Conservation (phyloP, 2,329 filamentous ascomycete species). For the Cercospora brassicicola region DNA sequence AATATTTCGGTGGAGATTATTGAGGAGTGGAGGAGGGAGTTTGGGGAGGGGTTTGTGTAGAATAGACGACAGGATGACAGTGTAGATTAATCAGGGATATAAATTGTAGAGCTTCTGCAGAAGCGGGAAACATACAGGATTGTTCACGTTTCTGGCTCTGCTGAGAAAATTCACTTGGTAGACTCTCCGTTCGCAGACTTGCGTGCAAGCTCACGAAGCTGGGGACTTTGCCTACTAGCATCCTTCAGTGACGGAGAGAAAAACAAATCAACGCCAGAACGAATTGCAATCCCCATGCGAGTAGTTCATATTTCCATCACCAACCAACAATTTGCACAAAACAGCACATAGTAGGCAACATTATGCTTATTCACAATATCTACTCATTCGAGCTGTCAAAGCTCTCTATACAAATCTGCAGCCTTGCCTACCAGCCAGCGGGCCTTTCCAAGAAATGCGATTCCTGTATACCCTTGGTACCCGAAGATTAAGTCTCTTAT, state of each 20-base stretch:
- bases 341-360: not conserved
- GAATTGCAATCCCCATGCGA: not conserved
- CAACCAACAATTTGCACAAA: not conserved
- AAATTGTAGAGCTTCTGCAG: too few species aligned
- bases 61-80: not conserved
- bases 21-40: slow-evolving; percentile 48
- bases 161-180: too few species aligned
- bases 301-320: not conserved
- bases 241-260: too few species aligned
- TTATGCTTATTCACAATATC: not conserved
- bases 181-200: too few species aligned
- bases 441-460: not conserved
- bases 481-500: not conserved
- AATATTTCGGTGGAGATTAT: slow-evolving; percentile 54
- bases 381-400: not conserved
- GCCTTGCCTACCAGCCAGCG: not conserved
- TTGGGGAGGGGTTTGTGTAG: not conserved
- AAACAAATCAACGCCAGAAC: too few species aligned
- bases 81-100: too few species aligned
- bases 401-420: not conserved
- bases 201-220: too few species aligned
- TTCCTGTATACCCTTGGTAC: not conserved
- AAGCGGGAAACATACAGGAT: too few species aligned
- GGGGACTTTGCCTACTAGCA: too few species aligned
- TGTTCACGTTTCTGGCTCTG: too few species aligned